phyloP scores from a whole-genome alignment of 2,329 filamentous ascomycete genomes.

The Sclerotinia sclerotiorum region DNA sequence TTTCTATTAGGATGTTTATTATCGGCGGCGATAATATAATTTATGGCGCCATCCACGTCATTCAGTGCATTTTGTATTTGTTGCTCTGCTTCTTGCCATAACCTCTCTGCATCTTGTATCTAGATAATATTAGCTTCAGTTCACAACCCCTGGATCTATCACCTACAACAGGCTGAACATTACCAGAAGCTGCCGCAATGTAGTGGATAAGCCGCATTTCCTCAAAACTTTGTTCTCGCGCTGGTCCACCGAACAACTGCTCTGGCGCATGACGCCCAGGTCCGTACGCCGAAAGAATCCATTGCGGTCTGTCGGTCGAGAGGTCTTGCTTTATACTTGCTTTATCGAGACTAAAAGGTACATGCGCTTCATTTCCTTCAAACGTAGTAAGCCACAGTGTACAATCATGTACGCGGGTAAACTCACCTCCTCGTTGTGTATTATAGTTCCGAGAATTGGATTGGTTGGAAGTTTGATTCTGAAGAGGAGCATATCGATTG shows the following conservation, averaged over 20 bases:
- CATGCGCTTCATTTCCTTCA: slow-evolving; percentile 15
- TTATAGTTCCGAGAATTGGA: slow-evolving; percentile 29
- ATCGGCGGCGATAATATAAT: slow-evolving; percentile 64
- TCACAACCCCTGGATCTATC: neutral
- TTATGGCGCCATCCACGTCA: slow-evolving; percentile 70
- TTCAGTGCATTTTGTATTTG: slow-evolving; percentile 71
- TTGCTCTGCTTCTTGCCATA: slow-evolving; percentile 64
- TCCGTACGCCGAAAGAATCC: slow-evolving; percentile 84
- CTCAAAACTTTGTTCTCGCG: slow-evolving; percentile 83
- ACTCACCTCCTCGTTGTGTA: slow-evolving; percentile 30
- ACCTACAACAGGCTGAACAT: slow-evolving; percentile 49
- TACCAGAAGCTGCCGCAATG: slow-evolving; percentile 60
- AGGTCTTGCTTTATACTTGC: slow-evolving; percentile 66
- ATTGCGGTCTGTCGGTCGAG: slow-evolving; percentile 69
- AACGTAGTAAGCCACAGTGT: slow-evolving; percentile 7
- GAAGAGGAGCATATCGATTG: slow-evolving; percentile 40
- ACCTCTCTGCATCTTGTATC: slow-evolving; percentile 58
- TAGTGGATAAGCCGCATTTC: slow-evolving; percentile 83
- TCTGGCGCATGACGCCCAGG: slow-evolving; percentile 74
- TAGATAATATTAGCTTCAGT: slow-evolving; percentile 39
- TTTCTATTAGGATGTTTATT: slow-evolving; percentile 74
- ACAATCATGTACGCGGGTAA: neutral
- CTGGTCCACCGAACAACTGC: slow-evolving; percentile 78
- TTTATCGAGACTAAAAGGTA: slow-evolving; percentile 37
- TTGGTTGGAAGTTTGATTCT: slow-evolving; percentile 24